Conservation (phyloP, 371 early-diverging fungal genomes). For the Syncephalastrum contaminatum region DNA sequence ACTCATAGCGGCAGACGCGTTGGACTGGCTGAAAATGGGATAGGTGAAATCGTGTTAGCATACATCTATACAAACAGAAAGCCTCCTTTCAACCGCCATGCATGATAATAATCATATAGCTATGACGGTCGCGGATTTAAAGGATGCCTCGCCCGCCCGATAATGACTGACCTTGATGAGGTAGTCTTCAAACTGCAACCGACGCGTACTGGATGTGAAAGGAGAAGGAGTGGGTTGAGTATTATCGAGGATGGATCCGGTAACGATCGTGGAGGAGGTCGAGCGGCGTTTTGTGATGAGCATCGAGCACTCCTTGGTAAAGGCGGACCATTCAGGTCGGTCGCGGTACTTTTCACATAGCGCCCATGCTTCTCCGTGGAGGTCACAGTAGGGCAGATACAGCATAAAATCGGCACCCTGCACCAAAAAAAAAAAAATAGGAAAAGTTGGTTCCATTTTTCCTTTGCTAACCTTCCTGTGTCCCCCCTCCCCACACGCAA, state of each 20-base stretch:
- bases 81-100: not conserved
- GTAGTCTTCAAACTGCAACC: slow-evolving; percentile 48
- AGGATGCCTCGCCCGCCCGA: too few relatives aligned
- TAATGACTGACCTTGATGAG: slow-evolving; percentile 36
- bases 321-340: slow-evolving; percentile 41
- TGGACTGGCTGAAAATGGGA: slow-evolving; percentile 40
- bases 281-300: slow-evolving; percentile 5
- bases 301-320: slow-evolving; percentile 31
- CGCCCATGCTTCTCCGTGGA: slow-evolving; percentile 37
- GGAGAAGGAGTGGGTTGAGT: slow-evolving; percentile 4
- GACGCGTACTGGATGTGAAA: slow-evolving; percentile 3
- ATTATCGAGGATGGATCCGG: slow-evolving; percentile 5
- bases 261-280: slow-evolving; percentile 4
- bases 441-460: not conserved
- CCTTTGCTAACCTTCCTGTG: slow-evolving; percentile 1
- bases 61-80: slow-evolving; percentile 1
- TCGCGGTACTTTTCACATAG: slow-evolving; percentile 37
- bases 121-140: too few relatives aligned
- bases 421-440: not conserved
- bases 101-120: not conserved
- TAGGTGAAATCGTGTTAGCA: not conserved
- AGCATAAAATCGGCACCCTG: slow-evolving; percentile 33
- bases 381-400: slow-evolving; percentile 43
- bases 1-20: slow-evolving; percentile 48
- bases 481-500: too few relatives aligned